Percentiles rank a stretch among this genome's conserved stretches.
Evolutionary conservation across 2,329 filamentous ascomycete species (phyloP).

Genomic region (Colletotrichum sp.): DNA sequence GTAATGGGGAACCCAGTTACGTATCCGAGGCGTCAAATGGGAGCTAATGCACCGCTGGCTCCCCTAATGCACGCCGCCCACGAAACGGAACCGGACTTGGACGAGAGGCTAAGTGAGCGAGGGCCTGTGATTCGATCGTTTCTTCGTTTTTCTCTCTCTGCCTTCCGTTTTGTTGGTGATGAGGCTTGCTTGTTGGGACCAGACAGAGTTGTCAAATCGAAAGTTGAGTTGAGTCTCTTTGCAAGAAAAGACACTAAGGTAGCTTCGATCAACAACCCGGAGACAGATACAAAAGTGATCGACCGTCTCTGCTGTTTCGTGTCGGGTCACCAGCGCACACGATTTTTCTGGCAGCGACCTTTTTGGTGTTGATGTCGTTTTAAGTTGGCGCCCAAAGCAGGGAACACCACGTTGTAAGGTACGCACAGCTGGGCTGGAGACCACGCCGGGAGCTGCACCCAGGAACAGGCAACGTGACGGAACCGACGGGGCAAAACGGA

Average conservation of each 20-base stretch:
- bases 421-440: not conserved
- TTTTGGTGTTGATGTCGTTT: not conserved
- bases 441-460: not conserved
- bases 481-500: slow-evolving; percentile 11
- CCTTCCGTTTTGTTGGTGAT: not conserved
- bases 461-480: not conserved
- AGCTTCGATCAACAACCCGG: not conserved
- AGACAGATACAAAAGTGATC: not conserved
- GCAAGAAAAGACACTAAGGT: not conserved
- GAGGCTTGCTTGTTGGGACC: not conserved
- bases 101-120: not conserved
- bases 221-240: not conserved
- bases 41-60: not conserved
- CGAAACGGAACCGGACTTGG: slow-evolving; percentile 5
- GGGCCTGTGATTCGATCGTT: slow-evolving; percentile 7
- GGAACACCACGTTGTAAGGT: slow-evolving; percentile 2
- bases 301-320: slow-evolving; percentile 2
- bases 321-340: not conserved
- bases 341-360: not conserved
- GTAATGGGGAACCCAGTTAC: slow-evolving; percentile 17
- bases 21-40: slow-evolving; percentile 10
- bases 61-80: slow-evolving; percentile 11
- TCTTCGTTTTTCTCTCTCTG: not conserved
- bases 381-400: slow-evolving; percentile 10
- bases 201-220: not conserved